Conservation (phyloP, 345 rosid species). For the Eucalyptus albens region DNA sequence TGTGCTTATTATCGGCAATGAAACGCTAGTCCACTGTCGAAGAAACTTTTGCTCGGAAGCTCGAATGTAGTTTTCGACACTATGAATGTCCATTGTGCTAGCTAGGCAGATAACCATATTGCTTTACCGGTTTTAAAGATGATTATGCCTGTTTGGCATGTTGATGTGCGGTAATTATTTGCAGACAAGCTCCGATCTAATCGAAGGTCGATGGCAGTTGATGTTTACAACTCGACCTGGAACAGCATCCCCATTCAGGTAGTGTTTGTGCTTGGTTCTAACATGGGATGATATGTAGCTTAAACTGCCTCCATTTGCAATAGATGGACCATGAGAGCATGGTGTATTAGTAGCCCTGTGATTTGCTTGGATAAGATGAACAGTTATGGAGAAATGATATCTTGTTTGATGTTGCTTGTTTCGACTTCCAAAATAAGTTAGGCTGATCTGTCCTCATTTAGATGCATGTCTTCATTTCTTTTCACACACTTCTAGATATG, state of each 20-base stretch:
- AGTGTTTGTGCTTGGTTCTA: neutral
- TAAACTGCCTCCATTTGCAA: neutral
- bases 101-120: neutral
- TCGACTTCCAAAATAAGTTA: neutral
- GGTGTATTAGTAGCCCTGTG: neutral
- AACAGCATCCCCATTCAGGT: constrained; percentile 97
- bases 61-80: neutral
- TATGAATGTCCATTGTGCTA: neutral
- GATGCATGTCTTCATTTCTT: neutral
- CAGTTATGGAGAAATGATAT: neutral
- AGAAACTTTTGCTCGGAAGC: neutral
- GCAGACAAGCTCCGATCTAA: constrained; percentile 62
- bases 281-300: neutral
- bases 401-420: neutral
- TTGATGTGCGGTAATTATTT: neutral
- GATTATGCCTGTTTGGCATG: neutral
- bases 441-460: neutral
- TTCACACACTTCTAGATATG: neutral
- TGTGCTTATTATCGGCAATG: neutral
- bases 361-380: neutral
- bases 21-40: neutral
- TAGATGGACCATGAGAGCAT: neutral
- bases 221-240: constrained; percentile 98
- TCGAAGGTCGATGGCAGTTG: constrained; percentile 90
- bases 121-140: neutral